Evolutionary conservation across 495 filamentous ascomycete genomes (phyloP).

Genomic region (Tuber calosporum): DNA sequence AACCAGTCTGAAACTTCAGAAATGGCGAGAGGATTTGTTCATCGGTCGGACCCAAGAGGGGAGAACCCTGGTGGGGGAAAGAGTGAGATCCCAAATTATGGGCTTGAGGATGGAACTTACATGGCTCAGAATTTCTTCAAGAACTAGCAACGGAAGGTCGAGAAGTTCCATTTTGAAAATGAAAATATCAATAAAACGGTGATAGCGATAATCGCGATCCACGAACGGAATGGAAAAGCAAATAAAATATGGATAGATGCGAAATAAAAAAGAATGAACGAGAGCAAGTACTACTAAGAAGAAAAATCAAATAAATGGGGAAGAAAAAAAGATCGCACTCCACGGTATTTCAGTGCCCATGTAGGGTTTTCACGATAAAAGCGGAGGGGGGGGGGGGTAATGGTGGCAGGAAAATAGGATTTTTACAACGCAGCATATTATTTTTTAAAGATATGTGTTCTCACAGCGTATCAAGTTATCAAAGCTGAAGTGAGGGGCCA

Average conservation of each 20-base stretch:
- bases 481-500: neutral
- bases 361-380: neutral
- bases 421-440: slow-evolving; percentile 1
- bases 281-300: neutral
- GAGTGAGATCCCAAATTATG: neutral
- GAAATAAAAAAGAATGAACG: neutral
- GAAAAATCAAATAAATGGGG: neutral
- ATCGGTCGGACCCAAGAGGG: no score
- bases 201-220: neutral
- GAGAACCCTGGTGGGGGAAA: neutral
- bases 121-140: neutral
- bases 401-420: neutral
- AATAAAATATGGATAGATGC: neutral
- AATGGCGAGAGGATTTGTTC: neutral
- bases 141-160: neutral
- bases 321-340: neutral
- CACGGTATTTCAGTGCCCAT: neutral
- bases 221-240: neutral
- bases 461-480: neutral
- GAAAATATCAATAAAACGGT: neutral
- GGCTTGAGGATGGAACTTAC: neutral
- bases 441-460: neutral
- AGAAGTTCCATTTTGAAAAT: neutral
- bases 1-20: neutral
- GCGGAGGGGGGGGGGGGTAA: neutral